These are phyloP conservation scores for Cubamyces sp. DNA, from an alignment of 768 basidiomycete species.

Conservation along the genomic window DNA sequence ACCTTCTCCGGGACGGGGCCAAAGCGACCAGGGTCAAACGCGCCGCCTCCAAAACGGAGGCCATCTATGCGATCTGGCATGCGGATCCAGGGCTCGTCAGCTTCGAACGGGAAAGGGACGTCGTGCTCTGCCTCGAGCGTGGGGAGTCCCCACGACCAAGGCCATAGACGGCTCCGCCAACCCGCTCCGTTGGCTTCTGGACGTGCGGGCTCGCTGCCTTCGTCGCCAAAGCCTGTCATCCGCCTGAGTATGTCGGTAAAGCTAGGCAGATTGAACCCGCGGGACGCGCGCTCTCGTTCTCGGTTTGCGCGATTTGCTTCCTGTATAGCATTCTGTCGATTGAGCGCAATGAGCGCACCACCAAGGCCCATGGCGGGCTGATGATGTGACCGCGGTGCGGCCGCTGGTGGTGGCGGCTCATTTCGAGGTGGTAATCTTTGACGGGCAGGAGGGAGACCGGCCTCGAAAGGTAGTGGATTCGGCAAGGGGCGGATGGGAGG, in stretches of 20 bases:
- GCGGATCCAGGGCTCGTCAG: constrained; percentile 19
- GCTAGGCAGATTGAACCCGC: constrained; percentile 10
- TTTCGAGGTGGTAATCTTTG: constrained; percentile 33
- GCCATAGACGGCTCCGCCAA: constrained; percentile 1
- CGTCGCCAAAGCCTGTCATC: neutral
- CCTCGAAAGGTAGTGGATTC: constrained; percentile 58
- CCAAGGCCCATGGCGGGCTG: constrained; percentile 67
- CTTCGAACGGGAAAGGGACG: constrained; percentile 9
- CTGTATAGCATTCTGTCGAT: constrained; percentile 32
- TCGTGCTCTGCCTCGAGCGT: neutral
- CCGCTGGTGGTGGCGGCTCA: constrained; percentile 33
- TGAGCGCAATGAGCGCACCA: constrained; percentile 58
- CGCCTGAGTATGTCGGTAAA: constrained; percentile 20
- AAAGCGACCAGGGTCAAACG: neutral
- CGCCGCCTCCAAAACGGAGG: neutral
- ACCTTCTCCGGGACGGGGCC: constrained; percentile 8
- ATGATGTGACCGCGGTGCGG: constrained; percentile 56
- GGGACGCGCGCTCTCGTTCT: constrained; percentile 15
- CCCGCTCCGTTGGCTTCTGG: neutral
- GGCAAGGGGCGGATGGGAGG: constrained; percentile 49
- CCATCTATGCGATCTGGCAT: constrained; percentile 6
- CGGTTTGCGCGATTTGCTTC: constrained; percentile 20
- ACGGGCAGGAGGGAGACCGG: constrained; percentile 32
- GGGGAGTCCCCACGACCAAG: neutral
- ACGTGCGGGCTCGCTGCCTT: neutral